These are phyloP conservation scores for Aspergillus aculeatinus DNA, from an alignment of 2,329 filamentous ascomycete species.

Conservation along the genomic window DNA sequence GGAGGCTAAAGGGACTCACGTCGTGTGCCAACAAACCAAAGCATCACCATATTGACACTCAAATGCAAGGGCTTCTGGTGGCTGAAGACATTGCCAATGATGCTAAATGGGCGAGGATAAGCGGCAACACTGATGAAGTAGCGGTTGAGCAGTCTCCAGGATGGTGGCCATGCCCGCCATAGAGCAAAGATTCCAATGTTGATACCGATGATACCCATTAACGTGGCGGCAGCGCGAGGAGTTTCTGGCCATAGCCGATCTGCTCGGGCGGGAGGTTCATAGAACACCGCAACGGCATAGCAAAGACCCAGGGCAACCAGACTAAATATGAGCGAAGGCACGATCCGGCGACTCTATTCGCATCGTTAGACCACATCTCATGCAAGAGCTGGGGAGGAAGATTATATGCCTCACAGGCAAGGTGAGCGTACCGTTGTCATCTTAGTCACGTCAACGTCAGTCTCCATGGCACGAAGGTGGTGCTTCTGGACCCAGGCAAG, in stretches of 20 bases:
- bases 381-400: not conserved
- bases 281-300: slow-evolving; percentile 49
- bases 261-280: slow-evolving; percentile 48
- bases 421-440: slow-evolving; percentile 35
- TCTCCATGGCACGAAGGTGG: slow-evolving; percentile 38
- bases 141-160: slow-evolving; percentile 57
- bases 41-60: slow-evolving; percentile 52
- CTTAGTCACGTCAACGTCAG: slow-evolving; percentile 33
- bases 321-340: slow-evolving; percentile 44
- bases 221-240: slow-evolving; percentile 53
- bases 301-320: slow-evolving; percentile 42
- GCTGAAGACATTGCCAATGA: slow-evolving; percentile 57
- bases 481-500: slow-evolving; percentile 47
- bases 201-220: slow-evolving; percentile 49
- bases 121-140: slow-evolving; percentile 55
- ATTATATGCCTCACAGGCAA: not conserved
- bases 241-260: slow-evolving; percentile 52
- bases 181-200: slow-evolving; percentile 53
- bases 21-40: slow-evolving; percentile 56
- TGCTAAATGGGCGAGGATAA: slow-evolving; percentile 53
- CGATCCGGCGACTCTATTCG: slow-evolving; percentile 44
- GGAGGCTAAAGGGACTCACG: slow-evolving; percentile 31
- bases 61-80: slow-evolving; percentile 57
- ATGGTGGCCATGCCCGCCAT: slow-evolving; percentile 51
- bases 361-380: not conserved